Base-by-base conservation (phyloP, 2,329 filamentous ascomycete species). In the Alternaria incomplexa region DNA sequence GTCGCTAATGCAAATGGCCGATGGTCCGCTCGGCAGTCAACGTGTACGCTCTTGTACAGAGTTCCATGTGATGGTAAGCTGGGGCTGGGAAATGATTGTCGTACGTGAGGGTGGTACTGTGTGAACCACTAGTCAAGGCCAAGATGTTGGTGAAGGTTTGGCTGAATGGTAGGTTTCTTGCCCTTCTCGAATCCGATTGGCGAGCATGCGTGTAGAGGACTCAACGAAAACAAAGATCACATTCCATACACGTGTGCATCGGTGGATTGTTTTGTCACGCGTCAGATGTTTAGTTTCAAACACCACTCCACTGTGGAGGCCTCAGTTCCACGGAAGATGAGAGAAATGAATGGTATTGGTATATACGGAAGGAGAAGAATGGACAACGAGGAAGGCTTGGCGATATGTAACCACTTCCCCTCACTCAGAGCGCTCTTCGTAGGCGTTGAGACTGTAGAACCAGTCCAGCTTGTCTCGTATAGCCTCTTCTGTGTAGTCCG, bases 361-460 rank as follows among this genome's bases (percentile, higher is more conserved):
- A 44, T 44, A 15, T 40, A 40, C n/a, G 36, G 15, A 40, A 17
- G 26, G 2, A 13, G 15, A 28, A 32, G 22, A 13, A n/a, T 51
- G 9, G 26, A 43, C 11, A 13, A 30, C 26, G 6, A 12, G 25
- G 8, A 32, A 17, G n/a, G 15, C 7, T 22, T 12, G 26, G 54
- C 40, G 23, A 48, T 11, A 20, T 44, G 32, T 44, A 15, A 26
- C 30, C 13, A 15, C 5, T 2, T n/a, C 22, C 7, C 32, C 46
- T 62, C 55, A 23, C 47, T 56, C 28, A 17, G 54, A 45, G 15
- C 43, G 67, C 25, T 62, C 59, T 23, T 74, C 68, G 59, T 81
- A 80, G 6, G 77, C 74, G 56, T 77, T 62, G 6, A 75, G 64
- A 46, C 64, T 66, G 58, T 70, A 72, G 53, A 80, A 78, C 66